phyloP scores from a whole-genome alignment of 1,284 basidiomycete species.

The Volvariella volvacea region DNA sequence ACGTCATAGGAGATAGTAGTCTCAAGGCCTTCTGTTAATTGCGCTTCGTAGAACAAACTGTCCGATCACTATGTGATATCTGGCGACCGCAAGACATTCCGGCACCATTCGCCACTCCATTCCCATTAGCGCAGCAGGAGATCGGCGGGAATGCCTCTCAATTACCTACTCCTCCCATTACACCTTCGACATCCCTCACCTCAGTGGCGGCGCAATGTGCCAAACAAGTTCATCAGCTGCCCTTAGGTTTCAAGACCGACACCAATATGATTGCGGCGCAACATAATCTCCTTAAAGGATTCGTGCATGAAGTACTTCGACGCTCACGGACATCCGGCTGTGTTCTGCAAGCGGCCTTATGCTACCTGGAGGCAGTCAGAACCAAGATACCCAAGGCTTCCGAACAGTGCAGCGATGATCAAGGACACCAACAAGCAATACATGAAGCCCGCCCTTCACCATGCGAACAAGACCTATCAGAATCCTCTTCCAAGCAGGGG shows the following conservation, averaged over 20 bases:
- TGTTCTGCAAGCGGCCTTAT: constrained; percentile 72
- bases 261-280: background rate
- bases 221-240: background rate
- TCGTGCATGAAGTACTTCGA: constrained; percentile 72
- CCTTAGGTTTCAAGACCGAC: no score
- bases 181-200: constrained; percentile 13
- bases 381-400: constrained; percentile 52
- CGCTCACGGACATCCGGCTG: constrained; percentile 70
- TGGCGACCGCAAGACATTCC: constrained; percentile 73
- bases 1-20: constrained; percentile 23
- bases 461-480: background rate
- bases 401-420: background rate
- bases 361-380: constrained; percentile 72
- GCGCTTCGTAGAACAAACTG: constrained; percentile 57
- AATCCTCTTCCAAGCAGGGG: background rate
- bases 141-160: constrained; percentile 16
- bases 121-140: background rate
- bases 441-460: background rate
- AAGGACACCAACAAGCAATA: background rate
- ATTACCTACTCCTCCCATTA: constrained; percentile 23
- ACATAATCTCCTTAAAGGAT: constrained; percentile 49
- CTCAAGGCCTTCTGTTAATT: constrained; percentile 10
- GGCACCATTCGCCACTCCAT: constrained; percentile 34
- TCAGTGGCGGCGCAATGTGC: constrained; percentile 3
- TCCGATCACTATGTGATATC: constrained; percentile 66